These are phyloP conservation scores for Phytomonas sp. DNA, from an alignment of 208 protist genomes.

Conservation along the genomic window DNA sequence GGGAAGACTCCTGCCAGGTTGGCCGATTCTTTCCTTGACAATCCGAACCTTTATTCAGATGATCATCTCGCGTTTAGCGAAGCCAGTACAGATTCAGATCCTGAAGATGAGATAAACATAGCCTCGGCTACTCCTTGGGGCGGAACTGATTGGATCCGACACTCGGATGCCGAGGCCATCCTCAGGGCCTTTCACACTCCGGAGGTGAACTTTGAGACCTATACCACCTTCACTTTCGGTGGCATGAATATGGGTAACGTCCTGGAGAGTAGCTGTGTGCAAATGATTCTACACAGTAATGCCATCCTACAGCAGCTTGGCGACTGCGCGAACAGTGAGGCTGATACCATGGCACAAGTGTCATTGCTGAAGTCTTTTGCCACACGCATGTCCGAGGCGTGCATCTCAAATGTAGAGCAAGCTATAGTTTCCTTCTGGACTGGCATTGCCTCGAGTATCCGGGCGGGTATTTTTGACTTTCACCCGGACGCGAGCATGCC, in stretches of 20 bases:
- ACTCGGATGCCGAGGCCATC: constrained; percentile 11
- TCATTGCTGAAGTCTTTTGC: constrained; percentile 45
- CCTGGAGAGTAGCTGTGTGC: constrained; percentile 57
- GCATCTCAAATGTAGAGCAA: constrained; percentile 58
- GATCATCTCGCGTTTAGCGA: not conserved
- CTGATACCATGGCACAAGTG: constrained; percentile 35
- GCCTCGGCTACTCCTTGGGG: not conserved
- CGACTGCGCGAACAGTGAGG: constrained; percentile 41
- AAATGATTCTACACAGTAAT: constrained; percentile 48
- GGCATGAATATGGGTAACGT: constrained; percentile 49
- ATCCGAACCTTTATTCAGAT: not conserved
- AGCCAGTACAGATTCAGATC: not conserved
- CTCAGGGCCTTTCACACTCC: constrained; percentile 61
- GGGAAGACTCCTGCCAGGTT: not conserved
- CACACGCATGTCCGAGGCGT: constrained; percentile 39
- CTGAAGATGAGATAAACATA: not conserved
- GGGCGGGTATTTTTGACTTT: constrained; percentile 66
- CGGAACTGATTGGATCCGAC: not conserved
- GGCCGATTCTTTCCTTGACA: not conserved
- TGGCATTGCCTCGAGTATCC: constrained; percentile 61
- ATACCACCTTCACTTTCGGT: constrained; percentile 53
- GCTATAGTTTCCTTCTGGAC: constrained; percentile 78
- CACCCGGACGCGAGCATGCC: constrained; percentile 18
- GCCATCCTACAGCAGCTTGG: constrained; percentile 56
- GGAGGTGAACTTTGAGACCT: constrained; percentile 31